Evolutionary conservation across 768 basidiomycete genomes (phyloP), one percentile per base, ranked within the genome.

Genomic region (Trametes gibbosa): DNA sequence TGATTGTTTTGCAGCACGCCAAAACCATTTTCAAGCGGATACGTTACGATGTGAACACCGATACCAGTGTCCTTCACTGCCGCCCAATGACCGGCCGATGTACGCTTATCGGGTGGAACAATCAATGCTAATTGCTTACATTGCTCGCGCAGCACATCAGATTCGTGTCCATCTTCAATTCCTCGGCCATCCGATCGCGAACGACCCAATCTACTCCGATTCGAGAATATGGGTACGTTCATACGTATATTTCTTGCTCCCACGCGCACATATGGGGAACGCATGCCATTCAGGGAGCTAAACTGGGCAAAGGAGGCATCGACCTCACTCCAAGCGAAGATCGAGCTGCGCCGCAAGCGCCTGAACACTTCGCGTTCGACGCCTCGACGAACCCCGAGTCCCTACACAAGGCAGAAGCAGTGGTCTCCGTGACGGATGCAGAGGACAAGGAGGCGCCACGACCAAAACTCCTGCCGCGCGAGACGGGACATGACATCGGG

Each of bases 151-250:
- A 97, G 95, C 97, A 0, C 97, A 99, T 74, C 97, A 99, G 73
- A 91, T 98, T 58, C 84, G 97, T 50, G 96, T 99, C 3, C 97
- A 99, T 69, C 81, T 99, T 2, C 97, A 98, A 73, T 98, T 82
- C 72, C 83, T 99, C 56, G 97, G 96, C 0, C 77, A 91, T 69
- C 89, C 97, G 0, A 94, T 99, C 62, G 91, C 92, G 12, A 98
- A 99, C 69, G 97, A 98, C 65, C 92, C 95, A 2, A 81, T 98
- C 2, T 99, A 99, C 73, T 88, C 89, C 17, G 89, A 90, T 59
- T 76, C 77, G 34, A 81, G 79, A 40, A 90, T 91, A 51, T 92
- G 90, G 90, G 90, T 85, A 65, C 34, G 75, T 69, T 6, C 9
- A 39, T 59, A 52, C 52, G 56, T 16, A 25, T 19, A 34, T 9